Base-by-base conservation (phyloP, 495 filamentous ascomycete species). In the Annulohypoxylon maeteangense region DNA sequence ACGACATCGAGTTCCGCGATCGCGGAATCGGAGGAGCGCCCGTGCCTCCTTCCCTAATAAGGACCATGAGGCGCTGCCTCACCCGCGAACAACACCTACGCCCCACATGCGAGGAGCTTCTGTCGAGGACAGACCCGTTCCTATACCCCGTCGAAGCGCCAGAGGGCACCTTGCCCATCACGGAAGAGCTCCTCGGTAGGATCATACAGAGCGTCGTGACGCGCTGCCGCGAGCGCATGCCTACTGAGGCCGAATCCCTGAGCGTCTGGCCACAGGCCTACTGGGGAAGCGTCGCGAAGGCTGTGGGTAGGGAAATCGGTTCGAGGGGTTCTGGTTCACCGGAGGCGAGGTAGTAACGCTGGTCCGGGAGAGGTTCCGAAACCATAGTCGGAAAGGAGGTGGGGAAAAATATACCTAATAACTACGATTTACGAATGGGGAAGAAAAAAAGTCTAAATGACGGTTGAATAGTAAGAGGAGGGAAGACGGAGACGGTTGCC, bases 1-100 rank as follows among this genome's bases (percentile, higher is more conserved):
- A 97, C 76, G 81, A 84, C 32, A 95, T 99, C 78, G 90, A 93
- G 45, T 98, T 93, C 76, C 93, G 92, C 0, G 80, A 87, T 0
- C 83, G 83, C 10, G 95, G 93, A 10, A 81, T 97, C 20, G 94
- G 94, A 42, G 91, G 87, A 23, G 84, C 87, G 2, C 79, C 83
- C 4, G 88, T 99, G 0, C 92, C 95, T 0, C 80, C 86, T 7
- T 87, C 88, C 4, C 81, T 98, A 14, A 81, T 93, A 34, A 79
- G 86, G 34, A 97, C 92, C 0, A 82, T 99, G 78, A 89, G 89
- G 70, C 84, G 87, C 3, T 98, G 95, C 75, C 83, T 99, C 5
- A 88, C 90, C 72, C 87, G 96, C 32, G 91, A 97, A 72, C 90
- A 91, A 65, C 86, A 87, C 40, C 81, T 89, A 67, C 86, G 95